These are phyloP conservation scores for Pilasporangium apinafurcum DNA, from an alignment of 352 stramenopile genomes.

Conservation along the genomic window DNA sequence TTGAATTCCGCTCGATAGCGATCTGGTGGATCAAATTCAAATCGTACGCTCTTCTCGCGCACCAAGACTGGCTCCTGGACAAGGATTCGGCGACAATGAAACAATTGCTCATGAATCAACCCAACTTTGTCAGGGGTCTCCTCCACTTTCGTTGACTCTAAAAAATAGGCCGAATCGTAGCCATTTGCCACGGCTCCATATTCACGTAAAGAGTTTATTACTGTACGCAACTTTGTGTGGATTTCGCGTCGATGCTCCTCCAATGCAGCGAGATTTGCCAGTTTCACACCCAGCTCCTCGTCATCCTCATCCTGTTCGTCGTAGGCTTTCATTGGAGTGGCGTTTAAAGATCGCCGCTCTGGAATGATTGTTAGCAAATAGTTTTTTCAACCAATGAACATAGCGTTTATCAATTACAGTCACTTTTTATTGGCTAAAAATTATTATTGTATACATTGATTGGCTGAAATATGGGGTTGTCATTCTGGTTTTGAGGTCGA, in stretches of 20 bases:
- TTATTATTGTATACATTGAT: neutral
- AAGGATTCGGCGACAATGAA: constrained; percentile 11
- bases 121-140: constrained; percentile 10
- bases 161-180: constrained; percentile 46
- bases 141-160: constrained; percentile 24
- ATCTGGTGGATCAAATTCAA: constrained; percentile 46
- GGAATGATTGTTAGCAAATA: neutral
- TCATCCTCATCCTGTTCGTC: constrained; percentile 12
- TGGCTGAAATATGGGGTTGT: constrained; percentile 3
- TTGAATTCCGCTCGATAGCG: constrained; percentile 20
- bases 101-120: constrained; percentile 20
- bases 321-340: neutral
- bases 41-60: constrained; percentile 14
- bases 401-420: neutral
- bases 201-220: constrained; percentile 35
- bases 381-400: constrained; percentile 2
- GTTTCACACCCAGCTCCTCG: neutral
- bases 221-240: constrained; percentile 22
- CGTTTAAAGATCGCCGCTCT: constrained; percentile 2
- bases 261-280: constrained; percentile 22
- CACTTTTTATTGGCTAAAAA: constrained; percentile 12
- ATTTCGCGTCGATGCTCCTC: constrained; percentile 29
- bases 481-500: constrained; percentile 5
- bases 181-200: constrained; percentile 39
- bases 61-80: constrained; percentile 10